Conservation (phyloP, 345 rosid species). For the Salix dunnii region DNA sequence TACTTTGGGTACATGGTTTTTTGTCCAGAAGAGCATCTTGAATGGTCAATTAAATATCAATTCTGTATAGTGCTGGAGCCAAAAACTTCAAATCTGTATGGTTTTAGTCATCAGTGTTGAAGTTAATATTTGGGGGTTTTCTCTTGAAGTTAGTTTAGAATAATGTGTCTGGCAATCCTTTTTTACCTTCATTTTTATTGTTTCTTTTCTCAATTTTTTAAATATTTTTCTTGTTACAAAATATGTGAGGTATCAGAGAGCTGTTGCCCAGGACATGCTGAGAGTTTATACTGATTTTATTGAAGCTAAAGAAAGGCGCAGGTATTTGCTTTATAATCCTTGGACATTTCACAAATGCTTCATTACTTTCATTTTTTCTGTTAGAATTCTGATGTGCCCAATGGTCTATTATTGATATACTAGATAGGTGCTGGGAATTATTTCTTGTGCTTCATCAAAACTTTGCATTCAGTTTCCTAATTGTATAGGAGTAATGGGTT, state of each 20-base stretch:
- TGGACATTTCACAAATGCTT: not conserved
- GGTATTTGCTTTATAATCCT: conserved; percentile 41
- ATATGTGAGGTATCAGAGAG: conserved; percentile 48
- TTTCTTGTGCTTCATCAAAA: not conserved
- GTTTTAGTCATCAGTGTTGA: not conserved
- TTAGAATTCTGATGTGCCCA: not conserved
- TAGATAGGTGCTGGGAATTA: not conserved
- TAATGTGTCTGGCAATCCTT: not conserved
- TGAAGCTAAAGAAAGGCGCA: conserved; percentile 71
- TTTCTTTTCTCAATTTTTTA: not conserved
- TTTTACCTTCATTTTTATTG: not conserved
- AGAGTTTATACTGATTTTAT: conserved; percentile 78
- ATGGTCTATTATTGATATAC: not conserved
- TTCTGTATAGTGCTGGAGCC: conserved; percentile 3
- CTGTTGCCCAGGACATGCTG: conserved; percentile 96
- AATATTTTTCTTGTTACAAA: not conserved
- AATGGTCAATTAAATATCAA: not conserved
- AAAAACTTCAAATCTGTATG: not conserved
- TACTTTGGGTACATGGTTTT: not conserved
- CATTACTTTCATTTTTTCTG: not conserved
- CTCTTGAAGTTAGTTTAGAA: not conserved
- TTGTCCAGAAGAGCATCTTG: not conserved
- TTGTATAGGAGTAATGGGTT: not conserved
- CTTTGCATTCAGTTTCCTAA: not conserved
- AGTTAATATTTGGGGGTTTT: not conserved